Conservation (phyloP, 2,329 filamentous ascomycete genomes). For the Thelonectria blattea region DNA sequence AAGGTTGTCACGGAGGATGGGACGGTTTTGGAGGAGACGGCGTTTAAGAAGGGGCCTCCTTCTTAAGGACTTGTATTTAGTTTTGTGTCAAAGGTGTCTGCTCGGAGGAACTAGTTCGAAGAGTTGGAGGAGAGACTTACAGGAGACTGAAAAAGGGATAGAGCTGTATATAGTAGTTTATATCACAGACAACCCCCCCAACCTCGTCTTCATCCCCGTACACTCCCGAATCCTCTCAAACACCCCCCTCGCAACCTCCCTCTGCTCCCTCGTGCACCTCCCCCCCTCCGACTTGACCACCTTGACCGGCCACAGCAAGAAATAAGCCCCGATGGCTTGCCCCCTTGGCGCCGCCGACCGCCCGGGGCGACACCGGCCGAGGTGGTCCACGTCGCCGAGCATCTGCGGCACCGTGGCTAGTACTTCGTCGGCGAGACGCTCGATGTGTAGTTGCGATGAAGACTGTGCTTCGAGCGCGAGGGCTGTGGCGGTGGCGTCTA, state of each 20-base stretch:
- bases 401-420: slow-evolving; percentile 47
- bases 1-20: slow-evolving; percentile 48
- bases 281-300: slow-evolving; percentile 39
- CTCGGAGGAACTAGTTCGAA: no score
- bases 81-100: no score
- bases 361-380: slow-evolving; percentile 22
- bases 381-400: slow-evolving; percentile 44
- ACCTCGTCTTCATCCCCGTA: slow-evolving; percentile 45
- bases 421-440: slow-evolving; percentile 41
- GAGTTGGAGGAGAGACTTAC: not conserved
- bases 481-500: not conserved
- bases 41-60: slow-evolving; percentile 16
- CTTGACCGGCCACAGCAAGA: slow-evolving; percentile 48
- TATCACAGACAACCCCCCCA: slow-evolving; percentile 40
- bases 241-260: slow-evolving; percentile 31
- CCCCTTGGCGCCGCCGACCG: slow-evolving; percentile 31
- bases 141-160: not conserved
- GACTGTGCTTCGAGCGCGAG: slow-evolving; percentile 10
- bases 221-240: slow-evolving; percentile 48
- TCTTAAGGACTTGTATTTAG: not conserved
- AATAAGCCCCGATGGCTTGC: slow-evolving; percentile 45
- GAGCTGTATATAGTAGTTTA: slow-evolving; percentile 6
- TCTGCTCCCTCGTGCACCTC: slow-evolving; percentile 39
- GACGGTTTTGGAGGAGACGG: slow-evolving; percentile 44
- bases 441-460: slow-evolving; percentile 34